These are phyloP conservation scores for Blakeslea trispora DNA, from an alignment of 371 early-diverging fungal genomes.

Conservation along the genomic window DNA sequence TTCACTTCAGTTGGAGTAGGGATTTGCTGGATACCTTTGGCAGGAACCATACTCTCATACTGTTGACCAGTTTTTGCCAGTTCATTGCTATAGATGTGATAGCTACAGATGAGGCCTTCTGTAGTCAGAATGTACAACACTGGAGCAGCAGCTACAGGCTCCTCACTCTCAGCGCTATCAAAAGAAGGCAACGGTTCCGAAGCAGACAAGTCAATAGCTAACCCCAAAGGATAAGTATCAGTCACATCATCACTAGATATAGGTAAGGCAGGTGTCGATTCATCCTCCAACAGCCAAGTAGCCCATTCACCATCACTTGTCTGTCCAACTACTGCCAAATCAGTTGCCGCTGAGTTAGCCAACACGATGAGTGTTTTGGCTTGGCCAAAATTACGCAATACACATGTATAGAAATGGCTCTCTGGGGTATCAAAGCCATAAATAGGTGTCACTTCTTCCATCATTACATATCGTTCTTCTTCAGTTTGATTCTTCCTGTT, in stretches of 20 bases:
- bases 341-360: constrained; percentile 38
- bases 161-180: constrained; percentile 35
- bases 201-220: constrained; percentile 45
- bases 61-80: constrained; percentile 21
- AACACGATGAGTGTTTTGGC: constrained; percentile 32
- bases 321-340: constrained; percentile 42
- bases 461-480: constrained; percentile 10
- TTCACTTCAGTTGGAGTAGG: constrained; percentile 8
- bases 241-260: constrained; percentile 31
- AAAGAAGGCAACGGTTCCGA: constrained; percentile 39
- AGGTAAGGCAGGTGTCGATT: constrained; percentile 29
- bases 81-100: constrained; percentile 35
- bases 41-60: constrained; percentile 11
- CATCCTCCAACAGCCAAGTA: constrained; percentile 41
- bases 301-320: constrained; percentile 40
- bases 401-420: constrained; percentile 36
- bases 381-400: constrained; percentile 39
- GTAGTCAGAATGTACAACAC: constrained; percentile 39
- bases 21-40: constrained; percentile 1
- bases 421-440: constrained; percentile 32
- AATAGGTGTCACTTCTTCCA: constrained; percentile 37
- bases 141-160: constrained; percentile 40
- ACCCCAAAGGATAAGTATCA: constrained; percentile 47
- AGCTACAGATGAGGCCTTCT: constrained; percentile 45
- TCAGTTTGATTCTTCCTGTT: not conserved